Percentiles rank a stretch among this genome's conserved stretches.
Evolutionary conservation across 2,329 filamentous ascomycete genomes (phyloP).

Genomic region (Simplicillium sp.): DNA sequence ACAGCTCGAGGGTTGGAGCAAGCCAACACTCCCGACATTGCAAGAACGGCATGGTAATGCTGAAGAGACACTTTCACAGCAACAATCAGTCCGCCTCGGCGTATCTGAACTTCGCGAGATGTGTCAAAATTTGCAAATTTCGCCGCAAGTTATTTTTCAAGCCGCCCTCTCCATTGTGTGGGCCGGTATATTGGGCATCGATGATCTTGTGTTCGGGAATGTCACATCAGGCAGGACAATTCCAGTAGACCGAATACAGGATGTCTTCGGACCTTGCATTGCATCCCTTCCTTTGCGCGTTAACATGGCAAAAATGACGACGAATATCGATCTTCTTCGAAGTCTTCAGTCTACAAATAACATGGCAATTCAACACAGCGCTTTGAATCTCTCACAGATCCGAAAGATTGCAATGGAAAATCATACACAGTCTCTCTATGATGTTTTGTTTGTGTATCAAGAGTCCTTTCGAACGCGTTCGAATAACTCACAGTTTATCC

Average conservation of each 20-base stretch:
- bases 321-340: conserved; percentile 50
- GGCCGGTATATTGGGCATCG: conserved; percentile 49
- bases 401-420: conserved; percentile 47
- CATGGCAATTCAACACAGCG: conserved; percentile 52
- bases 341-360: conserved; percentile 58
- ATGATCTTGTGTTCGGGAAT: conserved; percentile 65
- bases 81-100: too few species aligned
- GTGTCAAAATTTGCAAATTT: background rate
- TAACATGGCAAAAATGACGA: conserved; percentile 40
- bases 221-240: conserved; percentile 76
- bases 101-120: too few species aligned
- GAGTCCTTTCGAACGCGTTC: conserved; percentile 47
- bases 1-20: conserved; percentile 47
- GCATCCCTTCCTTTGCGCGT: conserved; percentile 64
- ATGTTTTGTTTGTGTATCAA: conserved; percentile 77
- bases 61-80: conserved; percentile 21
- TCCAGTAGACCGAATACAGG: conserved; percentile 60
- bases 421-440: conserved; percentile 55
- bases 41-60: conserved; percentile 23
- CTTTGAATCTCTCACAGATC: conserved; percentile 59
- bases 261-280: conserved; percentile 72
- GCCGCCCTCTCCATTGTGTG: conserved; percentile 59
- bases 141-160: conserved; percentile 67
- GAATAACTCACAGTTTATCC: conserved; percentile 26
- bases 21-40: conserved; percentile 43